Evolutionary conservation across 176 grass and related monocot genomes (phyloP).

Genomic region (Phoenix dactylifera): DNA sequence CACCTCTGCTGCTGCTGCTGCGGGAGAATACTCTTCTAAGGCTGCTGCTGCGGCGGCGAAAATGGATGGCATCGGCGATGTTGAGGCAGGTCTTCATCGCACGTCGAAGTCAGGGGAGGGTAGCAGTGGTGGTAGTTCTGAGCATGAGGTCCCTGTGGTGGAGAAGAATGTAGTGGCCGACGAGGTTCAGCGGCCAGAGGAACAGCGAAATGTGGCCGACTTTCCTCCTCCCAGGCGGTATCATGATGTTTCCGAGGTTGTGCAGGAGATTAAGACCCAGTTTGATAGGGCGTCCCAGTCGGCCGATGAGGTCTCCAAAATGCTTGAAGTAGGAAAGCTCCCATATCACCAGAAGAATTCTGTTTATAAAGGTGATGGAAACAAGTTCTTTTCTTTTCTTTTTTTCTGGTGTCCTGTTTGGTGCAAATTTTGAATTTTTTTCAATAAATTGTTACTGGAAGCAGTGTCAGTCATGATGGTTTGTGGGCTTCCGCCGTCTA

Average conservation of each 20-base stretch:
- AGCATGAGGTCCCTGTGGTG: conserved; percentile 81
- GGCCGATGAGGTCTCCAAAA: conserved; percentile 18
- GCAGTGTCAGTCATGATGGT: conserved; percentile 32
- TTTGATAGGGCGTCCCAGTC: conserved; percentile 43
- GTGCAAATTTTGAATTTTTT: conserved; percentile 2
- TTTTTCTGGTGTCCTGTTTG: not conserved
- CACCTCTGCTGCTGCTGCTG: conserved; percentile 25
- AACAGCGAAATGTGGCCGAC: not conserved
- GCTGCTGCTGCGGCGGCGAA: conserved; percentile 15
- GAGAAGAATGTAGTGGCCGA: conserved; percentile 75
- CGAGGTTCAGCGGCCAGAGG: conserved; percentile 23
- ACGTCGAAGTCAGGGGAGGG: conserved; percentile 45
- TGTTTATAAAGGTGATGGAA: conserved; percentile 54
- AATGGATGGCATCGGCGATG: conserved; percentile 33
- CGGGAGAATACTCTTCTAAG: conserved; percentile 20
- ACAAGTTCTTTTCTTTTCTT: not conserved
- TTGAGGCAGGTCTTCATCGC: conserved; percentile 37
- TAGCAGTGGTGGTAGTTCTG: conserved; percentile 22
- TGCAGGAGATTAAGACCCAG: conserved; percentile 48
- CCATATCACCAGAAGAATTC: conserved; percentile 54
- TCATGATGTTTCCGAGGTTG: conserved; percentile 42
- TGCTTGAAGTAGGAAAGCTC: conserved; percentile 64
- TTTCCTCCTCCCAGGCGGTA: conserved; percentile 38
- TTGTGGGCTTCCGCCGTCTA: conserved; percentile 26
- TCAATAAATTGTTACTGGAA: not conserved